A percentile compares a stretch with the other conserved stretches of the same genome.
Evolutionary conservation across 257 asterid genomes (phyloP).

Genomic region (Capsicum chinense): DNA sequence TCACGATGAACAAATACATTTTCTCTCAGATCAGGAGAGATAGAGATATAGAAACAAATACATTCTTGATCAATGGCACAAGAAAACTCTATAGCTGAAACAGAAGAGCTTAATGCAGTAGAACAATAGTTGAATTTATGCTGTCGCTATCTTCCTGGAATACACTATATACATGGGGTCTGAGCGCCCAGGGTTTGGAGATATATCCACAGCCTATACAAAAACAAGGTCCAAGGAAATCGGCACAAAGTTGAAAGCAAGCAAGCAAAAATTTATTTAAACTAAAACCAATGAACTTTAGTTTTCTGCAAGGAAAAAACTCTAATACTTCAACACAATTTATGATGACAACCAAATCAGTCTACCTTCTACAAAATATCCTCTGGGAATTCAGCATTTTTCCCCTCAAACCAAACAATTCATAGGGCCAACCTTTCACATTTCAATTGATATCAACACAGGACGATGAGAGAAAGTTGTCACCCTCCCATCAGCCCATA

Average conservation of each 20-base stretch:
- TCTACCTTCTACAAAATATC: neutral
- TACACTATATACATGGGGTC: constrained; percentile 87
- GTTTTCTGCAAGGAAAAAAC: neutral
- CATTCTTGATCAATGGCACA: neutral
- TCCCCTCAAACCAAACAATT: neutral
- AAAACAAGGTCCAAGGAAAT: constrained; percentile 6
- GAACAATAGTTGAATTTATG: constrained; percentile 36
- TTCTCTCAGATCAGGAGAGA: too few relatives aligned
- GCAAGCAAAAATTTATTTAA: neutral
- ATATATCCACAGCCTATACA: constrained; percentile 79
- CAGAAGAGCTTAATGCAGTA: neutral
- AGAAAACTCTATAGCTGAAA: neutral
- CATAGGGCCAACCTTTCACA: neutral
- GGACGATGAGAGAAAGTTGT: neutral
- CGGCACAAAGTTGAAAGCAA: neutral
- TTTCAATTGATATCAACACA: neutral
- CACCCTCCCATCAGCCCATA: neutral
- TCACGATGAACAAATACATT: too few relatives aligned
- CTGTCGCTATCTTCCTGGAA: constrained; percentile 72
- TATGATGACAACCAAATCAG: neutral
- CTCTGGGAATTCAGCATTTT: neutral
- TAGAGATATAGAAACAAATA: too few relatives aligned
- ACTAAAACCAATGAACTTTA: neutral
- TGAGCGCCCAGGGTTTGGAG: constrained; percentile 87
- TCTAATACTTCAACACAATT: neutral